Conservation (phyloP, 371 early-diverging fungal genomes). For the Apophysomyces elegans region DNA sequence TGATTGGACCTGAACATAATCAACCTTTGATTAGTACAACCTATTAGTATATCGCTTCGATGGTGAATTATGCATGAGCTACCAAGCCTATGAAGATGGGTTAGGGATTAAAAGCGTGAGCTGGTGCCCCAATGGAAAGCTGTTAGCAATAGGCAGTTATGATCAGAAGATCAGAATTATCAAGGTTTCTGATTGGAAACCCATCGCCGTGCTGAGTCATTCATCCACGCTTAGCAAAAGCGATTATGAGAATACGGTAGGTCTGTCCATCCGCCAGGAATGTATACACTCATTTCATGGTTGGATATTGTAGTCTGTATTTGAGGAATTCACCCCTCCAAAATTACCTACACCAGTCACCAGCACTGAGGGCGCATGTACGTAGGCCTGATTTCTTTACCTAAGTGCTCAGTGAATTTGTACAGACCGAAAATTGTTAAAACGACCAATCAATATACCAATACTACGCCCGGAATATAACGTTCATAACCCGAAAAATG, state of each 20-base stretch:
- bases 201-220: constrained; percentile 52
- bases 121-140: constrained; percentile 80
- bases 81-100: constrained; percentile 61
- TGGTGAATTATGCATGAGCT: constrained; percentile 59
- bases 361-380: constrained; percentile 18
- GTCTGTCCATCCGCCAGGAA: neutral
- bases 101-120: constrained; percentile 71
- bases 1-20: neutral
- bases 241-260: neutral
- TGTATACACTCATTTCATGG: constrained; percentile 4
- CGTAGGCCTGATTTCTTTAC: constrained; percentile 12
- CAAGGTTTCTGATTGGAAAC: constrained; percentile 57
- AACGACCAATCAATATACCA: constrained; percentile 50
- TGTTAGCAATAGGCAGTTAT: constrained; percentile 80
- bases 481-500: constrained; percentile 62
- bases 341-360: neutral
- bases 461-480: constrained; percentile 57
- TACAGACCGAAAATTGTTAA: constrained; percentile 34
- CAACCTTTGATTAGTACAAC: constrained; percentile 54
- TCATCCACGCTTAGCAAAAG: constrained; percentile 17
- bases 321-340: constrained; percentile 18
- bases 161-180: constrained; percentile 63
- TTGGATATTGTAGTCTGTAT: constrained; percentile 30
- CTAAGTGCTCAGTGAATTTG: neutral
- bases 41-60: constrained; percentile 70